Evolutionary conservation across 768 basidiomycete genomes (phyloP).

Genomic region (Termitomyces sp.): DNA sequence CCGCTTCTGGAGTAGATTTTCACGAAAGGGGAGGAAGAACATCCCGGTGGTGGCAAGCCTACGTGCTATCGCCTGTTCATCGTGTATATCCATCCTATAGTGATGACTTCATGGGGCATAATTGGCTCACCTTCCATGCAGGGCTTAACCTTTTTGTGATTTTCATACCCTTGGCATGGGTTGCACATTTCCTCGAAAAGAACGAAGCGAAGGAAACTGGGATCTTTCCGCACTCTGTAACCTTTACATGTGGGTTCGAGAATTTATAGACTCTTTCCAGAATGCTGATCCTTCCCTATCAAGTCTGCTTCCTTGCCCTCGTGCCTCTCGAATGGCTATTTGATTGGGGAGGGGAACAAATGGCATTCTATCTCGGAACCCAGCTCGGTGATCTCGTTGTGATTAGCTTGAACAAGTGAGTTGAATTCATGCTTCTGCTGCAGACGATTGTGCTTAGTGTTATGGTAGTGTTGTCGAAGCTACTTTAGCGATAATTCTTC

Average conservation of each 20-base stretch:
- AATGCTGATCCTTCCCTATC: background rate
- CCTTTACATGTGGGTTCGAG: constrained; percentile 31
- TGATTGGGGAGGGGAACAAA: constrained; percentile 60
- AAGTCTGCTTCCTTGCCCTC: constrained; percentile 65
- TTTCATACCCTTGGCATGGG: constrained; percentile 61
- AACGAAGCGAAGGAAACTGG: constrained; percentile 6
- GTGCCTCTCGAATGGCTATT: constrained; percentile 64
- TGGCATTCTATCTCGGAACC: constrained; percentile 55
- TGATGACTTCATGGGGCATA: background rate
- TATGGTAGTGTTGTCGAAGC: constrained; percentile 60
- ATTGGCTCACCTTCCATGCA: constrained; percentile 17
- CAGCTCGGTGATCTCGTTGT: constrained; percentile 65
- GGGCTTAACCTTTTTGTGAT: constrained; percentile 59
- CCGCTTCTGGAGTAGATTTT: constrained; percentile 42
- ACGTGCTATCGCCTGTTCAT: constrained; percentile 43
- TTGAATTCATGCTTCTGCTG: background rate
- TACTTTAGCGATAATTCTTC: constrained; percentile 63
- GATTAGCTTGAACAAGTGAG: constrained; percentile 20
- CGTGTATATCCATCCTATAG: constrained; percentile 33
- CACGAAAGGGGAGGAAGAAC: constrained; percentile 40
- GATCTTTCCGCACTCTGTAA: constrained; percentile 31
- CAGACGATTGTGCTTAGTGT: background rate
- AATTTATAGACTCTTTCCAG: background rate
- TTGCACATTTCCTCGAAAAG: constrained; percentile 39
- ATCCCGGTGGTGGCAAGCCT: constrained; percentile 42